Base-by-base conservation (phyloP, 208 protist genomes). In the Crithidia thermophila region DNA sequence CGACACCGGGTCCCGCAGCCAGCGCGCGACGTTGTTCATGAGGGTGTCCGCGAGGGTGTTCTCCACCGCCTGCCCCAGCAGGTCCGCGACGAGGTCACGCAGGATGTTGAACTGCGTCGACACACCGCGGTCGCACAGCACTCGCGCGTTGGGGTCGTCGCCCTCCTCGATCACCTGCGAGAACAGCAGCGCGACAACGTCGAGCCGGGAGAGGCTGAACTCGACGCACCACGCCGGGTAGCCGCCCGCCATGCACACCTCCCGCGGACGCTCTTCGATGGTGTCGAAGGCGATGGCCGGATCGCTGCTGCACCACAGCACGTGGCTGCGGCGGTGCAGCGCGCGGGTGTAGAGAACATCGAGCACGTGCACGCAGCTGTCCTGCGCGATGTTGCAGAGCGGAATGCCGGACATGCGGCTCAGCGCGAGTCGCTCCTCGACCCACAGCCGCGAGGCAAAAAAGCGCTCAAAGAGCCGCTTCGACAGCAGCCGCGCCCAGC, bases 61-160 rank as follows among this genome's bases (percentile, higher is more conserved):
- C 0, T 84, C 57, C 20, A 86, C 78, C 23, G 87, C 89, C 63
- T 92, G 82, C 10, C 87, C 83, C 10, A 95, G 80, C 27, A 95
- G 53, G 64, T 94, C 87, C 0, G 92, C 81, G 10, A 97, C 72
- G n/a, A 97, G 60, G 66, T 97, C 92, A 13, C 92, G 82, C 21
- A 97, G 60, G 28, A 97, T 87, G 72, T 95, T 95, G 73, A 97
- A 97, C 77, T 97, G 92, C 33, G 92, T 78, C 13, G 84, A 80
- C 3, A 97, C 86, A 21, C 92, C 92, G 10, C 84, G 77, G 72
- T 95, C 87, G 60, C 80, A 93, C 42, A 97, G 72, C 14, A 72
- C 62, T 11, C 93, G 86, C 18, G 74, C 71, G 46, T 81, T 84
- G 0, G 85, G 89, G 72, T 95, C 89, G 60, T 95, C 89, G 3